Evolutionary conservation across 371 early-diverging fungal genomes (phyloP).

Genomic region (Nematocida sp.): DNA sequence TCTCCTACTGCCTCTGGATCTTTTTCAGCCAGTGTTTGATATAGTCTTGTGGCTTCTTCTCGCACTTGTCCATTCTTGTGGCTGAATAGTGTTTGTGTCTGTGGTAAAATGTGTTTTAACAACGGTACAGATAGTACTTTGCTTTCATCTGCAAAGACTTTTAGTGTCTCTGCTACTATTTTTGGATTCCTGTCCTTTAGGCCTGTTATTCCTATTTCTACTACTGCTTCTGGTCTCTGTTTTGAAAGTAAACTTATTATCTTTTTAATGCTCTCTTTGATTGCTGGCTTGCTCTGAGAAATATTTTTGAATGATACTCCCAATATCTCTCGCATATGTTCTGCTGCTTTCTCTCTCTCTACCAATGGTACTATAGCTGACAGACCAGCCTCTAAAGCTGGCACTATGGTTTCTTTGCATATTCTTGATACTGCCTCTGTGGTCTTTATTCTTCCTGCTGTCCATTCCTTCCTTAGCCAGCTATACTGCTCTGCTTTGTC

Average conservation of each 20-base stretch:
- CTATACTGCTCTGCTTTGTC: conserved; percentile 43
- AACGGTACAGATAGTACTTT: not conserved
- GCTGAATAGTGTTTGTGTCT: not conserved
- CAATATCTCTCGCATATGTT: conserved; percentile 12
- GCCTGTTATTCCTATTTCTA: not conserved
- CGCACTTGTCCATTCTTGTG: conserved; percentile 34
- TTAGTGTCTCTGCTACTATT: conserved; percentile 30
- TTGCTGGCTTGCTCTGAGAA: conserved; percentile 31
- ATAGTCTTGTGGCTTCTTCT: conserved; percentile 48
- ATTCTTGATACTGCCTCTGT: not conserved
- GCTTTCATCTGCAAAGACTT: not conserved
- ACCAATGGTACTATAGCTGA: conserved; percentile 30
- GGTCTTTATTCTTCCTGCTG: not conserved
- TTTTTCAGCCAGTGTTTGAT: conserved; percentile 22
- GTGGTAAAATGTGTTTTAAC: conserved; percentile 4
- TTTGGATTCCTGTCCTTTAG: conserved; percentile 48
- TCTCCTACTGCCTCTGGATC: conserved; percentile 19
- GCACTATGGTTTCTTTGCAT: conserved; percentile 30
- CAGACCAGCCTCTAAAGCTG: conserved; percentile 46
- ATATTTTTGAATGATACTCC: conserved; percentile 16
- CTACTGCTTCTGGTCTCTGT: conserved; percentile 9
- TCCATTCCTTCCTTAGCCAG: conserved; percentile 22
- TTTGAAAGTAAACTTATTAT: not conserved
- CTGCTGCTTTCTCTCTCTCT: conserved; percentile 2
- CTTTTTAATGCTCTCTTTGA: conserved; percentile 12